Evolutionary conservation across 257 asterid genomes (phyloP), one percentile per base, ranked within the genome.

Genomic region (Petrea volubilis): DNA sequence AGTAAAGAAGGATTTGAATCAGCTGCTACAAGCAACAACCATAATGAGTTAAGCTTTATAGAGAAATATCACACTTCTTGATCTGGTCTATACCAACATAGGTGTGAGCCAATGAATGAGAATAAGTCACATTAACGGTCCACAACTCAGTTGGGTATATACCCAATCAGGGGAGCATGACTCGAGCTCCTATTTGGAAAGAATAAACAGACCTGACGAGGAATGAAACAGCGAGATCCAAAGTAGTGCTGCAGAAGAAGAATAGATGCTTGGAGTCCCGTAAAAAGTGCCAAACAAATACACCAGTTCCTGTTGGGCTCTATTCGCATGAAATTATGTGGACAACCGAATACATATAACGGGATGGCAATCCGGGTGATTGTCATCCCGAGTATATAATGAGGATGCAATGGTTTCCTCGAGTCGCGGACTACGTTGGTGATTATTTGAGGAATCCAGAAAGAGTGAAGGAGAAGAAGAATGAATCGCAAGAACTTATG

Each of bases 151-250:
- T 31, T 31, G 38, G 38, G 38, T 7, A 31, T n/a, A n/a, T n/a
- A n/a, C n/a, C n/a, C n/a, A n/a, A n/a, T n/a, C n/a, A n/a, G n/a
- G n/a, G n/a, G n/a, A n/a, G n/a, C n/a, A n/a, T n/a, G n/a, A n/a
- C n/a, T n/a, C n/a, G n/a, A n/a, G n/a, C n/a, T n/a, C 14, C 24
- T 15, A 50, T 44, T 29, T 29, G 41, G 74, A 18, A 73, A 7
- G 38, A 50, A 68, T 8, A 72, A 51, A 38, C 67, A 50, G 73
- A 95, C 99, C 99, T 87, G 96, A 50, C 92, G 90, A 55, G 99
- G 99, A 72, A 95, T 87, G 83, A 91, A 92, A 72, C 98, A 95
- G 60, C 99, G 88, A 27, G 99, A 86, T 69, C 99, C 99, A 56
- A 95, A 77, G 76, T 95, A 95, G 65, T 95, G 98, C 77, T 95